Base-by-base conservation (phyloP, 202 grass and related monocot species). In the Carex sylvatica region DNA sequence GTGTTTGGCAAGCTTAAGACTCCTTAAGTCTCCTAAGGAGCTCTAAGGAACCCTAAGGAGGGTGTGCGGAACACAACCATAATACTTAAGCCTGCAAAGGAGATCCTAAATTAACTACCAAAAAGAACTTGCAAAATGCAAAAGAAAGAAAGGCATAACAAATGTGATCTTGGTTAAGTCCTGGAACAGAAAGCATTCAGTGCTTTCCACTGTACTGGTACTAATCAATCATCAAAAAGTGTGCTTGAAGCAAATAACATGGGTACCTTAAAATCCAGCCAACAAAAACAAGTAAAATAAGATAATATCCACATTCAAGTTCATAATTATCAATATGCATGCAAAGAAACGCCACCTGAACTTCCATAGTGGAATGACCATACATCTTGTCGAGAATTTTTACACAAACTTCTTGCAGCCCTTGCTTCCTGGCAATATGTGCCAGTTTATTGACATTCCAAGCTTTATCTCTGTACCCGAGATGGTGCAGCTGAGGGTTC, bases 371-470 rank as follows among this genome's bases (percentile, higher is more conserved):
- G 86, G 91, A 89, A 93, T 99, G 96, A 13, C 96, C 96, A 89
- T 99, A 99, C 93, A 99, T 96, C 85, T 96, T 96, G 83, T 96
- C 93, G 15, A 99, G 88, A 90, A 99, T 99, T 83, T 89, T 90
- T 64, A 96, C 96, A 90, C 96, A 99, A 70, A 99, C 96, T 89
- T 96, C 93, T 85, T 92, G 89, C 78, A 96, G 96, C 71, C 96
- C 91, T 86, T 99, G 93, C 79, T 96, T 99, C 78, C 96, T 93
- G 78, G 96, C 83, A 84, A 99, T 93, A 83, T 89, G 96, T 65
- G 96, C 96, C 28, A 99, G 91, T 84, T 99, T 99, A 84, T 99
- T 99, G 79, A 99, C 96, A 84, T 99, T 99, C 96, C 96, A 99
- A 83, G 96, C 96, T 64, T 99, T 92, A 46, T 99, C 96, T 65